Conservation (phyloP, 2,329 filamentous ascomycete genomes). For the Colletotrichum sp. region DNA sequence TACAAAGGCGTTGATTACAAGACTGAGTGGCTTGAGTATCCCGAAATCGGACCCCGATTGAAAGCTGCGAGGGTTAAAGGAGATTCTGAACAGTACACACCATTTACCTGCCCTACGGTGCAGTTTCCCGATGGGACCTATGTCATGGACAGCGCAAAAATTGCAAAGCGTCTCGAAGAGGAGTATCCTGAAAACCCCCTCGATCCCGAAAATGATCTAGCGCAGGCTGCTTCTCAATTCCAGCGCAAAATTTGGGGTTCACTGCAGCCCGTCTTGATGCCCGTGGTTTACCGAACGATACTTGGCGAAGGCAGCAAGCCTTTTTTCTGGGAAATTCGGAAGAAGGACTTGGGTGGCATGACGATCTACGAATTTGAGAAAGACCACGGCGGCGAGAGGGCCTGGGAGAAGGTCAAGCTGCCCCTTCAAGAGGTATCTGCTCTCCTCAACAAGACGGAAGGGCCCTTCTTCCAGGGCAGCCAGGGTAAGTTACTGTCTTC, state of each 20-base stretch:
- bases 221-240: constrained; percentile 46
- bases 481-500: constrained; percentile 36
- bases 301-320: constrained; percentile 54
- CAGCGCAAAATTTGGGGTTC: constrained; percentile 34
- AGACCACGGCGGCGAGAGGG: constrained; percentile 51
- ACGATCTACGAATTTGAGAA: constrained; percentile 52
- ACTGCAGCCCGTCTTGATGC: constrained; percentile 48
- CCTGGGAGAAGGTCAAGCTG: constrained; percentile 50
- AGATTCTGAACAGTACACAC: constrained; percentile 38
- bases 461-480: constrained; percentile 66
- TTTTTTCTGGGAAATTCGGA: constrained; percentile 63
- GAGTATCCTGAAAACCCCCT: constrained; percentile 62
- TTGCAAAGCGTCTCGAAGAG: constrained; percentile 63
- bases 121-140: constrained; percentile 60
- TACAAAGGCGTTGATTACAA: constrained; percentile 71
- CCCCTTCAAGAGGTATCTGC: constrained; percentile 39
- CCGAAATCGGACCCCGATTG: constrained; percentile 63
- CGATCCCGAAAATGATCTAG: constrained; percentile 58
- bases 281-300: constrained; percentile 52
- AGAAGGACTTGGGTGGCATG: constrained; percentile 50
- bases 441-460: constrained; percentile 60
- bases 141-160: constrained; percentile 68
- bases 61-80: constrained; percentile 49
- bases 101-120: constrained; percentile 63
- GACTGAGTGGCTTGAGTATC: constrained; percentile 74